Base-by-base conservation (phyloP, 495 filamentous ascomycete species). In the Penicillium canescens region DNA sequence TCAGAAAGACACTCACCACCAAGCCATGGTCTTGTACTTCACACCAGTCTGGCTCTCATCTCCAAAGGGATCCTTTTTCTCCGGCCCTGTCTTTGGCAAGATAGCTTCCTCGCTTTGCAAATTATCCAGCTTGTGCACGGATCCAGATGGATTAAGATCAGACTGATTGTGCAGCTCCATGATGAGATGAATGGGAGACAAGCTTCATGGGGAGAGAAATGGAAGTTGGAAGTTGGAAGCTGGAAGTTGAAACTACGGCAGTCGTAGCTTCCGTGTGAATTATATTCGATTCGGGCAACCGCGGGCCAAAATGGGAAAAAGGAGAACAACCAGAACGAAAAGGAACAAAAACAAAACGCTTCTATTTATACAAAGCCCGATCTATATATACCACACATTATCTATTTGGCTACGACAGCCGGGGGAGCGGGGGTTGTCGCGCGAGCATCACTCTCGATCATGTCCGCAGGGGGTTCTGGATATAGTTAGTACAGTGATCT, bases 381-480 rank as follows among this genome's bases (percentile, higher is more conserved):
- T 67, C 60, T 66, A 62, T 66, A 66, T 56, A 57, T 61, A 50
- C 35, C 31, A 42, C 55, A 63, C n/a, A 44, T 61, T 76, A 84
- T 57, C 78, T 79, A 59, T 79, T 82, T 26, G 68, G 70, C 3
- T 67, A 56, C 6, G 78, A 75, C 49, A 2, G 72, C 72, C 48
- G 78, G 75, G 31, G 57, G 41, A 23, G 34, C 46, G 8, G 46
- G 68, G 67, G 20, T 55, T 39, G 9, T 50, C 26, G 48, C 40
- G 28, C 47, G 49, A 26, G 53, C 61, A 37, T 86, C 83, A 40
- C 70, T 71, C 48, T 76, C 68, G 43, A 85, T 73, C 21, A 73
- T 74, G 55, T 86, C 83, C 31, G 77, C 80, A 6, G 84, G 83
- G 42, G 77, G 76, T 59, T 86, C 83, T 86, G 57, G 1, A 13